These are phyloP conservation scores for Calocera viscosa DNA, from an alignment of 768 basidiomycete genomes.

Conservation along the genomic window DNA sequence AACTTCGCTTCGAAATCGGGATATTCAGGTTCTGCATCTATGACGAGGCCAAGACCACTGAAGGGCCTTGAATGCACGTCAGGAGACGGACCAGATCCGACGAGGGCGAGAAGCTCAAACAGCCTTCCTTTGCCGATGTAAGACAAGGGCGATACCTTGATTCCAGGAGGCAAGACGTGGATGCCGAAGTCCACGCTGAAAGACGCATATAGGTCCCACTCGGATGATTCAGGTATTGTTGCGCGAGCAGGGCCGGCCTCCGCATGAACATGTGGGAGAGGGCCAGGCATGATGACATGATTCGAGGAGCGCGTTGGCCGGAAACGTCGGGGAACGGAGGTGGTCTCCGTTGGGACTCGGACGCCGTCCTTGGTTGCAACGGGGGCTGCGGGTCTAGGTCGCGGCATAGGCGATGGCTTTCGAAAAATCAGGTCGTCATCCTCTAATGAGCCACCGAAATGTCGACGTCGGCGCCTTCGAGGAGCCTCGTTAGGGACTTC, in stretches of 20 bases:
- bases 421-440: background rate
- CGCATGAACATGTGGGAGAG: background rate
- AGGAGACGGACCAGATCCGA: conserved; percentile 24
- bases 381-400: background rate
- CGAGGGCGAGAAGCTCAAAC: conserved; percentile 39
- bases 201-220: conserved; percentile 17
- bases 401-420: background rate
- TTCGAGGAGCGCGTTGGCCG: background rate
- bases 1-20: conserved; percentile 32
- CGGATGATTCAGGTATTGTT: background rate
- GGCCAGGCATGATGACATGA: conserved; percentile 3
- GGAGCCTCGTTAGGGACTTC: background rate
- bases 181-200: conserved; percentile 41
- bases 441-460: background rate
- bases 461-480: background rate
- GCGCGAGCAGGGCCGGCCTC: background rate
- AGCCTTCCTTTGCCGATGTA: conserved; percentile 53
- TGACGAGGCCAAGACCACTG: conserved; percentile 21
- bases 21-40: conserved; percentile 32
- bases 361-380: background rate
- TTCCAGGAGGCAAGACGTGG: conserved; percentile 37
- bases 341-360: too few relatives aligned
- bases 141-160: conserved; percentile 39
- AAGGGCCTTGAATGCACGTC: conserved; percentile 23
- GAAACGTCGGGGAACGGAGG: background rate